Percentiles rank a stretch among this genome's conserved stretches.
phyloP scores from a whole-genome alignment of 441 rosid genomes.

The Eutrema salsugineum region DNA sequence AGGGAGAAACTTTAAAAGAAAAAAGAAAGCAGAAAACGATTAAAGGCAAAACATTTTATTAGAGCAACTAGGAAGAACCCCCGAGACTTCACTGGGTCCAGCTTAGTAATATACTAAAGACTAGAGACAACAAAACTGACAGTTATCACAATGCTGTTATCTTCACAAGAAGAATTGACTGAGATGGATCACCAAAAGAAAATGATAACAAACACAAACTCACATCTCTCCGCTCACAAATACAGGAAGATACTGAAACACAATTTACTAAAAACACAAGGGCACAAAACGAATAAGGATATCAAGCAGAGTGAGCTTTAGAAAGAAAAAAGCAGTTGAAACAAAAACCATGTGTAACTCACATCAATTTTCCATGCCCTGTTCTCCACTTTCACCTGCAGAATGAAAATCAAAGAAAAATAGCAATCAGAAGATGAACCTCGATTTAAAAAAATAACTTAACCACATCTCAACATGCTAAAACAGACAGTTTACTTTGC shows the following conservation, averaged over 20 bases:
- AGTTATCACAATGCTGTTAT: background rate
- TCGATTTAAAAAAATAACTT: background rate
- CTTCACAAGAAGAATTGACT: background rate
- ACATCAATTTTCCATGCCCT: conserved; percentile 87
- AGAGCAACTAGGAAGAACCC: background rate
- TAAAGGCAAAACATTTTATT: background rate
- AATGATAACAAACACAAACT: background rate
- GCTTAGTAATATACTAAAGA: background rate
- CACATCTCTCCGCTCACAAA: background rate
- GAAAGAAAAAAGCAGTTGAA: background rate
- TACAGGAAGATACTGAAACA: background rate
- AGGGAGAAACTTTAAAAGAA: background rate
- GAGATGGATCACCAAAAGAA: background rate
- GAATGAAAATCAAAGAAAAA: background rate
- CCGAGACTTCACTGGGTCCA: background rate
- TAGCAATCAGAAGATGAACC: background rate
- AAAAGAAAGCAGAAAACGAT: too few species aligned
- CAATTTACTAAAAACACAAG: background rate
- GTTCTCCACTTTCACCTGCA: conserved; percentile 97
- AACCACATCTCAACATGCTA: conserved; percentile 7
- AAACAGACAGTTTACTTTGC: background rate
- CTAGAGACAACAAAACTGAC: background rate
- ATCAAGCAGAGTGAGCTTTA: background rate
- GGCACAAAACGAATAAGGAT: background rate
- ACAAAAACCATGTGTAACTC: conserved; percentile 29